Evolutionary conservation across 176 grass and related monocot species (phyloP), one percentile per base, ranked within the genome.

Genomic region (Juncus effusus): DNA sequence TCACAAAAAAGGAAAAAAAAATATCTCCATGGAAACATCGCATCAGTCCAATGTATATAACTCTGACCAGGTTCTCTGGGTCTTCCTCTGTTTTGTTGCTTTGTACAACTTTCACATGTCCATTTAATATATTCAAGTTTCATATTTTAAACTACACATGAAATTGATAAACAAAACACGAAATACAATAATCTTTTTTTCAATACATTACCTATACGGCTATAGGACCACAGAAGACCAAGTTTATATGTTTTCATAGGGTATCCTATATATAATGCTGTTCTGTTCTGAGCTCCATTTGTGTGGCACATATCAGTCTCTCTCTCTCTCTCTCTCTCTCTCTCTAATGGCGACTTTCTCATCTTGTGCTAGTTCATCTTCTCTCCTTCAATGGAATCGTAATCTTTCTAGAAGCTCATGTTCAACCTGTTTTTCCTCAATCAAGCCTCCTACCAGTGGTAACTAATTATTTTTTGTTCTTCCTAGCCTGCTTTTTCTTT

Each of bases 291-390:
- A 5, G 53, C 47, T 53, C 6, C 47, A 54, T 54, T 51, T 69
- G 66, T 69, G 66, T 69, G 66, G 66, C 66, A 45, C 65, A 38
- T 11, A 69, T 47, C 13, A 39, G 13, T 28, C 13, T 69, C 65
- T 0, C 14, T 36, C 42, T 52, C 62, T 69, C 49, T 36, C 42
- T 52, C 62, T 69, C 49, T 16, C 38, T 56, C 13, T 69, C 47
- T 69, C 12, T 7, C 4, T 40, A 8, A 69, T 69, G 66, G 66
- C 51, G 66, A 69, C 10, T 10, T 69, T 69, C 66, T 69, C 66
- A 14, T 54, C 66, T 56, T 69, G 66, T 39, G 5, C 66, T 51
- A 69, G 50, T 69, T 69, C 66, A 54, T 69, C 66, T 37, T 69
- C 66, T 10, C 66, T 69, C 51, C 13, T 69, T 40, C 66, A 56